Base-by-base conservation (phyloP, 1,139 yeast genomes). In the Debaryomyces subglobosus region DNA sequence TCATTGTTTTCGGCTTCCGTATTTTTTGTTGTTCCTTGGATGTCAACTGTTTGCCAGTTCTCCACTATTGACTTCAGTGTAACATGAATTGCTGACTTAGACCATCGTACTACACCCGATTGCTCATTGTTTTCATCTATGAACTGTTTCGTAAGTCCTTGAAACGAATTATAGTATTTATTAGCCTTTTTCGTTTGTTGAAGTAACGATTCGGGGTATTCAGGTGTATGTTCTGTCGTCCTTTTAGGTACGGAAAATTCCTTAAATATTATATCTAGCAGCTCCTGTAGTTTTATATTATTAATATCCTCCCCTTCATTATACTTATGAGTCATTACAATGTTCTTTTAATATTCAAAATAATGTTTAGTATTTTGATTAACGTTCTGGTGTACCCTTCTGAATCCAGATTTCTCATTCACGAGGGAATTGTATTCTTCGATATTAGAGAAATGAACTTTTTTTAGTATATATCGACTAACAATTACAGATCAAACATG, bases 121-220 rank as follows among this genome's bases (percentile, higher is more conserved):
- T 52, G 53, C 2, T 48, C 45, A 3, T 50, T 50, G 6, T 51
- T 49, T 4, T 53, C 56, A 9, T 59, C 60, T 3, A 71, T 59
- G 53, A 74, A 74, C 55, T 73, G 79, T 39, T 67, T 62, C 18
- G 59, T 62, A 53, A 67, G 64, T 20, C 76, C 58, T 55, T 75
- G 80, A 48, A 70, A 67, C 13, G 71, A 62, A 2, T 59, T 53
- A 48, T 69, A 71, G 53, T 60, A 65, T 51, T 62, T 64, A 54
- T 67, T 69, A 9, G 69, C 77, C 15, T 68, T 59, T 4, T 53
- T 55, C 2, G 72, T 51, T 20, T 57, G 55, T 48, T 75, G 79
- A 8, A 75, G 63, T 5, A 76, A 53, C 15, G 50, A 48, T 50
- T 76, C 81, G 4, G 78, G 74, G 53, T 74, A 72, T 10, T 50